Percentiles rank a stretch among this genome's conserved stretches.
Evolutionary conservation across 208 protist species (phyloP).

Genomic region (Endotrypanum monterogeii): DNA sequence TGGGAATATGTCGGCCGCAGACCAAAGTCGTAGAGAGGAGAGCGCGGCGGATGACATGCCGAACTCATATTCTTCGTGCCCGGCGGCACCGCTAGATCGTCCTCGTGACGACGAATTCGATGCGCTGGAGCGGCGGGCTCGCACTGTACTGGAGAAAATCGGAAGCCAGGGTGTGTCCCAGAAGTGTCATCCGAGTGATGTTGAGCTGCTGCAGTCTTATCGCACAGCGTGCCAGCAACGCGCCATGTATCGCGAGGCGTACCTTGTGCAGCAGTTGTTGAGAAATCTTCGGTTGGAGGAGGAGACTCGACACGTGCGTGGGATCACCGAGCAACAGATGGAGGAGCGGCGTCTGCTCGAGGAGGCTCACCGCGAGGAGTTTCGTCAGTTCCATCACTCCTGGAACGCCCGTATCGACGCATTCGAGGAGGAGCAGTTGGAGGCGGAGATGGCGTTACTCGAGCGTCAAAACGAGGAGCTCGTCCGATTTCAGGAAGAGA

Average conservation of each 20-base stretch:
- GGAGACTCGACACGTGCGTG: slow-evolving; percentile 85
- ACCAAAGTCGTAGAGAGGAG: not conserved
- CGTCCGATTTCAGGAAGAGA: slow-evolving; percentile 72
- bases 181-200: slow-evolving; percentile 46
- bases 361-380: slow-evolving; percentile 86
- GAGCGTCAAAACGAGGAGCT: slow-evolving; percentile 92
- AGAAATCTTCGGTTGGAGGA: slow-evolving; percentile 87
- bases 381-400: slow-evolving; percentile 78
- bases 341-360: slow-evolving; percentile 82
- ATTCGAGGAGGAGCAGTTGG: slow-evolving; percentile 85
- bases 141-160: slow-evolving; percentile 74
- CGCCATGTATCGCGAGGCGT: slow-evolving; percentile 90
- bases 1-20: not conserved
- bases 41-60: not conserved
- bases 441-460: slow-evolving; percentile 77
- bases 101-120: slow-evolving; percentile 41
- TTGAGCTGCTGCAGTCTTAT: slow-evolving; percentile 74
- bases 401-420: slow-evolving; percentile 90
- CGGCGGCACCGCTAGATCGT: slow-evolving; percentile 16
- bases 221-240: slow-evolving; percentile 78
- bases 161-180: slow-evolving; percentile 47
- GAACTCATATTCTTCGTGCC: slow-evolving; percentile 1
- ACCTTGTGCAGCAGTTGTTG: slow-evolving; percentile 91
- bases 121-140: slow-evolving; percentile 59
- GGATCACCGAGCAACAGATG: slow-evolving; percentile 89